Conservation (phyloP, 2,329 filamentous ascomycete genomes). For the Colletotrichum gloeosporioides region DNA sequence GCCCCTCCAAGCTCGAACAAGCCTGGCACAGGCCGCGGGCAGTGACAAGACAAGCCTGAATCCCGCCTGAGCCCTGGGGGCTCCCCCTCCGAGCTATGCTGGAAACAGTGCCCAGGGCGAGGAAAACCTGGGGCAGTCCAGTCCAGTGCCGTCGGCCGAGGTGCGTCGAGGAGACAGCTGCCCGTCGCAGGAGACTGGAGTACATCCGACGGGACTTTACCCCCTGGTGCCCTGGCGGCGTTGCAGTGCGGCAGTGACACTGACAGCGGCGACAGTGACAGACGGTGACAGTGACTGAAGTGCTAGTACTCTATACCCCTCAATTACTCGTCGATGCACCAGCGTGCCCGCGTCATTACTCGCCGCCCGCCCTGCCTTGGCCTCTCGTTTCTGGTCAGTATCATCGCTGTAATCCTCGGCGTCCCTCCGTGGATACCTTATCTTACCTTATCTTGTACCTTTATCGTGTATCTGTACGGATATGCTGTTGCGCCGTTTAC, state of each 20-base stretch:
- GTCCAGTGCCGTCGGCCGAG: background rate
- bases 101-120: background rate
- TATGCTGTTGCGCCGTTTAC: background rate
- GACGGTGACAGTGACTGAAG: background rate
- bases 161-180: background rate
- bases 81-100: background rate
- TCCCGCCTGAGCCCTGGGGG: background rate
- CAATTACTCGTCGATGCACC: background rate
- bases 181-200: background rate
- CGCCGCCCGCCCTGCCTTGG: background rate
- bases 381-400: background rate
- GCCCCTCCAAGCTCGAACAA: background rate
- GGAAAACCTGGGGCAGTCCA: background rate
- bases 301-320: background rate
- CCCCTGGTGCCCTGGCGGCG: background rate
- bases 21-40: background rate
- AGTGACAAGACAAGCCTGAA: background rate
- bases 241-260: background rate
- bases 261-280: background rate
- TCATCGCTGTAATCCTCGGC: conserved; percentile 7
- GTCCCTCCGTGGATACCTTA: background rate
- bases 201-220: background rate
- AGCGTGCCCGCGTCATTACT: conserved; percentile 14
- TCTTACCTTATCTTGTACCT: background rate
- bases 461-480: background rate